Conservation (phyloP, 495 filamentous ascomycete species). For the Cudoniella acicularis region DNA sequence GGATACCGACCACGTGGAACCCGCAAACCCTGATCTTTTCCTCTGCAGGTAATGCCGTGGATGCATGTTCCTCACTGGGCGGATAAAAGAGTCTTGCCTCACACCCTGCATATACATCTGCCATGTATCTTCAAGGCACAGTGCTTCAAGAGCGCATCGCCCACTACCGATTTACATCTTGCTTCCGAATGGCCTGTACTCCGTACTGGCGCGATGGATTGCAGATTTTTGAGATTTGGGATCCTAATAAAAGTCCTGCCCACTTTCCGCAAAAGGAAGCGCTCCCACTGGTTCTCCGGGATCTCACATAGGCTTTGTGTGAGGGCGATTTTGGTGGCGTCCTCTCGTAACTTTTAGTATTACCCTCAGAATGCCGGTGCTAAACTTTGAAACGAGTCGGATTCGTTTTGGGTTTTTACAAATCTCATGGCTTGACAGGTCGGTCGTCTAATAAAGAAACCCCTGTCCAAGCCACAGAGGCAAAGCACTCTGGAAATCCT, state of each 20-base stretch:
- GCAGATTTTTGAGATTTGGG: not conserved
- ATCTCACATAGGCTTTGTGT: not conserved
- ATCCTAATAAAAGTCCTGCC: not conserved
- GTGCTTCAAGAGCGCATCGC: not conserved
- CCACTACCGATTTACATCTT: not conserved
- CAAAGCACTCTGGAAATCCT: too few species aligned
- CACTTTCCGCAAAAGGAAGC: not conserved
- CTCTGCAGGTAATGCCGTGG: not conserved
- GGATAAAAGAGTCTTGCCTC: not conserved
- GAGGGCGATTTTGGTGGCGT: not conserved
- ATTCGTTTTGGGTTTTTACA: too few species aligned
- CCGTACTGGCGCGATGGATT: too few species aligned
- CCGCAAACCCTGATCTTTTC: not conserved
- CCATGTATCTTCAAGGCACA: not conserved
- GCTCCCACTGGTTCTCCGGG: not conserved
- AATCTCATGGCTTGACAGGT: too few species aligned
- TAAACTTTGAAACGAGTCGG: not conserved
- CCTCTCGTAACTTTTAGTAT: too few species aligned
- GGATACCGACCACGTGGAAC: not conserved
- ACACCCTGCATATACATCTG: not conserved
- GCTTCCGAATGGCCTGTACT: too few species aligned
- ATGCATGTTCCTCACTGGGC: not conserved
- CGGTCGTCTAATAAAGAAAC: too few species aligned
- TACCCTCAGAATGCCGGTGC: not conserved
- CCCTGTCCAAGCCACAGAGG: too few species aligned